phyloP scores from a whole-genome alignment of 2,329 filamentous ascomycete genomes.

The Aspergillus fischeri region DNA sequence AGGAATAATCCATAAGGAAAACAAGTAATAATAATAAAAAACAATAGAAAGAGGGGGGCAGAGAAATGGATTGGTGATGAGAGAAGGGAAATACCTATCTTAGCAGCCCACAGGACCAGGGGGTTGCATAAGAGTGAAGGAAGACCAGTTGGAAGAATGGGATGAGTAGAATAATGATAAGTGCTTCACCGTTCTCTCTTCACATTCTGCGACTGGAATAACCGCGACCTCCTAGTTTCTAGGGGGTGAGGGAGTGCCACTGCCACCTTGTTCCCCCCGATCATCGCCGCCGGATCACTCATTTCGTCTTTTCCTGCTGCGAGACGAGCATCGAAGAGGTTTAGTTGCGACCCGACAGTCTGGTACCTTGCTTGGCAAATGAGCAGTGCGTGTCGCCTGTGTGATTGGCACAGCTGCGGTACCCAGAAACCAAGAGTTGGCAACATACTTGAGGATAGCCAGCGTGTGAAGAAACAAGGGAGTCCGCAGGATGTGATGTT shows the following conservation, averaged over 20 bases:
- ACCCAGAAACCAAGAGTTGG: constrained; percentile 4
- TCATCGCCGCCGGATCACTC: constrained; percentile 11
- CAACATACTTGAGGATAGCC: constrained; percentile 2
- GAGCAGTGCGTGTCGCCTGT: constrained; percentile 29
- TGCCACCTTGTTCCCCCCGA: constrained; percentile 9
- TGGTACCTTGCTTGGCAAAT: constrained; percentile 32
- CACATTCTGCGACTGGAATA: background rate
- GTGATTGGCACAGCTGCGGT: constrained; percentile 27
- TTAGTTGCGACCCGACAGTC: constrained; percentile 29
- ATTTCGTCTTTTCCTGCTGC: constrained; percentile 13
- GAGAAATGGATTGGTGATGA: background rate
- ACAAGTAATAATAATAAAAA: background rate
- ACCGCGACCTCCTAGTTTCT: background rate
- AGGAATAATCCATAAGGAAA: background rate
- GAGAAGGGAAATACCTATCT: background rate
- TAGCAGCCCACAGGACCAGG: background rate
- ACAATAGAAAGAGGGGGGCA: background rate
- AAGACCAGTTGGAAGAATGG: background rate
- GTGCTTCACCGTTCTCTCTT: constrained; percentile 1
- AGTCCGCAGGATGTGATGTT: background rate
- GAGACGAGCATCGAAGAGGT: constrained; percentile 15
- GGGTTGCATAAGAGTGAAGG: background rate
- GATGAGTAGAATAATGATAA: background rate
- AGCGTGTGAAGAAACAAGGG: background rate
- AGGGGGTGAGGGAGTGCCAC: background rate